phyloP scores from a whole-genome alignment of 768 basidiomycete species.

The Antrodiella citrinella region DNA sequence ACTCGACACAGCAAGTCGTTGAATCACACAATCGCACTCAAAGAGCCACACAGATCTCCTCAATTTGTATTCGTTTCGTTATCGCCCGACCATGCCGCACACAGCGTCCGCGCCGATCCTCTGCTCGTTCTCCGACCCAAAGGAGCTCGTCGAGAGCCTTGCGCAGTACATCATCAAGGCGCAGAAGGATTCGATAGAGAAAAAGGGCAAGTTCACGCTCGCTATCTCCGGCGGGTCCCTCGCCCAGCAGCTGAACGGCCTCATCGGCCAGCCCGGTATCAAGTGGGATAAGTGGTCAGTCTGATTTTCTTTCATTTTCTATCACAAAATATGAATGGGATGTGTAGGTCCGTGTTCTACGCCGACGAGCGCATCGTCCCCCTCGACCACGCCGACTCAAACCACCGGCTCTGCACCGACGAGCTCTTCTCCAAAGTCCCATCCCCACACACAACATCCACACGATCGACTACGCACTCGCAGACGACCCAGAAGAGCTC shows the following conservation, averaged over 20 bases:
- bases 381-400: constrained; percentile 88
- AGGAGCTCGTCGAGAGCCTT: constrained; percentile 55
- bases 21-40: no score
- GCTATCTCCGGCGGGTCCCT: constrained; percentile 93
- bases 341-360: constrained; percentile 89
- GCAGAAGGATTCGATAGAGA: constrained; percentile 83
- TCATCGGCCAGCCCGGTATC: constrained; percentile 54
- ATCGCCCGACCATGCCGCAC: constrained; percentile 5
- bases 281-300: constrained; percentile 92
- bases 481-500: constrained; percentile 74
- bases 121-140: constrained; percentile 53
- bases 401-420: constrained; percentile 68
- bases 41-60: no score
- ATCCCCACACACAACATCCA: constrained; percentile 76
- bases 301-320: neutral
- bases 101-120: constrained; percentile 64
- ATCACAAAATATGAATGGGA: neutral
- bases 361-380: constrained; percentile 95
- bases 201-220: constrained; percentile 84
- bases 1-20: no score
- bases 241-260: constrained; percentile 69
- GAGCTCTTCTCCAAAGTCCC: constrained; percentile 75
- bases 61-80: no score
- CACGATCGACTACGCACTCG: constrained; percentile 59
- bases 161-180: constrained; percentile 79